phyloP scores from a whole-genome alignment of 2,329 filamentous ascomycete genomes.

The Aspergillus texensis region DNA sequence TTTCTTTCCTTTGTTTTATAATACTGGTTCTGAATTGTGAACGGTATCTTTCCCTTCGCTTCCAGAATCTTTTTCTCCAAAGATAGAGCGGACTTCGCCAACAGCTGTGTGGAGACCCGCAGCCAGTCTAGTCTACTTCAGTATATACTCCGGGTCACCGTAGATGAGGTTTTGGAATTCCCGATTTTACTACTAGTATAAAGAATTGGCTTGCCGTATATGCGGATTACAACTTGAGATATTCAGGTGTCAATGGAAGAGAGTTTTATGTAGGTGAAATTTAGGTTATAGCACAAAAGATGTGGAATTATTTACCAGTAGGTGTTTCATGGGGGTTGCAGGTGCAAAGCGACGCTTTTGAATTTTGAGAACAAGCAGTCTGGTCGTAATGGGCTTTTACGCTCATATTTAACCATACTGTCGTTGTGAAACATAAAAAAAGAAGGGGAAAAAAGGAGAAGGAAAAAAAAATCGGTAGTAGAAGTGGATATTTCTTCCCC shows the following conservation, averaged over 20 bases:
- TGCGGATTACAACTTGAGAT: background rate
- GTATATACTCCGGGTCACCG: background rate
- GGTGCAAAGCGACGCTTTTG: background rate
- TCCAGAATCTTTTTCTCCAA: background rate
- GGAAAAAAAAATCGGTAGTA: too few relatives aligned
- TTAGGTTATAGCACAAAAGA: too few relatives aligned
- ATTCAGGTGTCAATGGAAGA: too few relatives aligned
- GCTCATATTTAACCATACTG: too few relatives aligned
- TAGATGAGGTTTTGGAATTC: background rate
- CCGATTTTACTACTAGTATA: background rate
- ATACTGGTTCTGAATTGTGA: background rate
- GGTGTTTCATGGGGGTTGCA: background rate
- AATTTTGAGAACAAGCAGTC: background rate
- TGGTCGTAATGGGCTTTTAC: too few relatives aligned
- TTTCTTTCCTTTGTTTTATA: background rate
- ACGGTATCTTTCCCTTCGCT: background rate
- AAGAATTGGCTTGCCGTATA: background rate
- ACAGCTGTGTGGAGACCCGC: background rate
- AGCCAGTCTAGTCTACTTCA: background rate
- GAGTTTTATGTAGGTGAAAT: too few relatives aligned
- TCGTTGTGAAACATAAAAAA: too few relatives aligned
- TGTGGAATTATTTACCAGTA: too few relatives aligned
- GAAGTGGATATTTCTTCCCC: too few relatives aligned
- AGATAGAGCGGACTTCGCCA: background rate
- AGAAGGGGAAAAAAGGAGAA: too few relatives aligned